phyloP scores from a whole-genome alignment of 169 alveolate genomes.

The Cyclospora cayetanensis region DNA sequence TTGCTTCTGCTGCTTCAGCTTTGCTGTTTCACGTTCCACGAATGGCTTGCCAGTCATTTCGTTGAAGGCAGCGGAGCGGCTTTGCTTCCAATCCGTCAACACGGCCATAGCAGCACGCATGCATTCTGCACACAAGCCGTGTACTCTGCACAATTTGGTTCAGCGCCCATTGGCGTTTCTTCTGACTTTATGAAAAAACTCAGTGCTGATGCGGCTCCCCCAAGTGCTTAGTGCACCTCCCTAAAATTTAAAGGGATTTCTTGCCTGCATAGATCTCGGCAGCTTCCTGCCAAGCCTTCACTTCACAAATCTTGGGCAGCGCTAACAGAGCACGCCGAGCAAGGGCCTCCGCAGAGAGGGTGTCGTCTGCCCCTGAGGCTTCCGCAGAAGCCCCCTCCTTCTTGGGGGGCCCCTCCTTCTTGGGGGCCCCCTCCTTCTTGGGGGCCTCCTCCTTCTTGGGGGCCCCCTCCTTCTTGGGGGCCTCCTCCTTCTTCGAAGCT shows the following conservation, averaged over 20 bases:
- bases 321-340: not conserved
- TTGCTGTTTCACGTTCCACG: not conserved
- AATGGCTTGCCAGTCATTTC: not conserved
- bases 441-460: not conserved
- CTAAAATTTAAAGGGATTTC: no score
- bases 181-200: no score
- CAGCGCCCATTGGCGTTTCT: no score
- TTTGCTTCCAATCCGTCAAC: not conserved
- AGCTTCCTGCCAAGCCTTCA: not conserved
- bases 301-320: not conserved
- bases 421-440: not conserved
- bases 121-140: not conserved
- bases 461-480: not conserved
- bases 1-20: not conserved
- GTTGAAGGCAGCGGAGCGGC: not conserved
- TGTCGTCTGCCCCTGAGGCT: not conserved
- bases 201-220: no score
- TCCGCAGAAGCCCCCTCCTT: no score
- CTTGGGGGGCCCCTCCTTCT: no score
- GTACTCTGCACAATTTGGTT: no score
- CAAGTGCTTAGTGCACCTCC: no score
- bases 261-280: not conserved
- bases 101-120: not conserved
- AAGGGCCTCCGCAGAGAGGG: not conserved
- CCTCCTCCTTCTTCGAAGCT: not conserved